Percentiles rank a stretch among this genome's conserved stretches.
Evolutionary conservation across 345 rosid genomes (phyloP).

Genomic region (Citrus sp.): DNA sequence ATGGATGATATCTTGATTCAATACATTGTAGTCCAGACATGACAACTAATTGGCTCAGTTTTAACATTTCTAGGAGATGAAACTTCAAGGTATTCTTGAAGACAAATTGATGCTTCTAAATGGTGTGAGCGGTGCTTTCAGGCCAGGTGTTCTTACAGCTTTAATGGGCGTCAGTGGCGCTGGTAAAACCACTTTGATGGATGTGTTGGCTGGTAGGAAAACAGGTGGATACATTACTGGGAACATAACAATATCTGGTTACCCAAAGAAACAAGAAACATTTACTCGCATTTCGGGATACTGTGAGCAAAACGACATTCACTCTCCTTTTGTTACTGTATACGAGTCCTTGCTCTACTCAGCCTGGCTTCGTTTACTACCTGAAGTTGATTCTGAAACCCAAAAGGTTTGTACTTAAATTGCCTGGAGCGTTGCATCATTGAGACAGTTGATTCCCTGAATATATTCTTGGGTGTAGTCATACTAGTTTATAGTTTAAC

Average conservation of each 20-base stretch:
- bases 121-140: constrained; percentile 26
- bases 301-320: no score
- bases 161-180: constrained; percentile 66
- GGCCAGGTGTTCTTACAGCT: constrained; percentile 59
- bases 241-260: constrained; percentile 40
- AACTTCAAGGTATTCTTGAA: constrained; percentile 32
- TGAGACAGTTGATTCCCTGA: background rate
- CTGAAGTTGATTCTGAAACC: constrained; percentile 18
- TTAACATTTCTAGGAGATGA: constrained; percentile 43
- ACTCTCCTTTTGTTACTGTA: no score
- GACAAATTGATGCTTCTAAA: constrained; percentile 38
- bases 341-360: no score
- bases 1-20: background rate
- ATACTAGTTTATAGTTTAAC: background rate
- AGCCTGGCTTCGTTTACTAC: no score
- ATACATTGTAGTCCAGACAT: background rate
- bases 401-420: constrained; percentile 29
- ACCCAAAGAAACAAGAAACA: constrained; percentile 45
- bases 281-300: no score
- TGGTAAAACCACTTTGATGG: constrained; percentile 47
- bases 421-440: background rate
- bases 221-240: constrained; percentile 54
- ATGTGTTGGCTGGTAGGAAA: constrained; percentile 33
- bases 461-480: background rate
- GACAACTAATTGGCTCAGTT: background rate